These are phyloP conservation scores for Suillus variegatus DNA, from an alignment of 768 basidiomycete genomes.

Conservation along the genomic window DNA sequence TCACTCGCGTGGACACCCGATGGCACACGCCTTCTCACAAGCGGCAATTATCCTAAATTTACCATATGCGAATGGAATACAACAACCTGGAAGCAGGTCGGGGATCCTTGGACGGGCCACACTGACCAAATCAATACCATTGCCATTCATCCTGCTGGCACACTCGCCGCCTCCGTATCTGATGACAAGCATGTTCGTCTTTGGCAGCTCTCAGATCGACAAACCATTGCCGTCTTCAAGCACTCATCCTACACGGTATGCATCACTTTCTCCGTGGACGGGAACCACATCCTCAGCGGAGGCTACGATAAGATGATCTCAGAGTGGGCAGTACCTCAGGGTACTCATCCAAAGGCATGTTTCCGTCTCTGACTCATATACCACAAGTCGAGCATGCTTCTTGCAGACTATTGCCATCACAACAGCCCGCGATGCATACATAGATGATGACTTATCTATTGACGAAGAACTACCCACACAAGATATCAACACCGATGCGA, in stretches of 20 bases:
- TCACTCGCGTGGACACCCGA: background rate
- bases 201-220: background rate
- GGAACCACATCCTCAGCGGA: background rate
- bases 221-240: background rate
- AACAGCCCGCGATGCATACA: no score
- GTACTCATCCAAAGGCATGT: no score
- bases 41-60: background rate
- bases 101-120: background rate
- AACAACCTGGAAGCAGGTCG: background rate
- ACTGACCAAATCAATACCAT: fast-evolving
- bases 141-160: background rate
- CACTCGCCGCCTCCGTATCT: background rate
- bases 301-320: background rate
- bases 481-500: no score
- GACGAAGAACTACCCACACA: no score
- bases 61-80: background rate
- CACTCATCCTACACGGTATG: background rate
- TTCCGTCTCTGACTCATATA: no score
- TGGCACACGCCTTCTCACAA: background rate
- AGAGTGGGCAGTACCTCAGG: background rate
- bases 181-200: background rate
- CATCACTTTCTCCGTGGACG: background rate
- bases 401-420: no score
- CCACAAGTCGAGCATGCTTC: no score
- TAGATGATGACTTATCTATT: no score